Evolutionary conservation across 352 stramenopile species (phyloP), one percentile per base, ranked within the genome.

Genomic region (Phytophthora hybrid): DNA sequence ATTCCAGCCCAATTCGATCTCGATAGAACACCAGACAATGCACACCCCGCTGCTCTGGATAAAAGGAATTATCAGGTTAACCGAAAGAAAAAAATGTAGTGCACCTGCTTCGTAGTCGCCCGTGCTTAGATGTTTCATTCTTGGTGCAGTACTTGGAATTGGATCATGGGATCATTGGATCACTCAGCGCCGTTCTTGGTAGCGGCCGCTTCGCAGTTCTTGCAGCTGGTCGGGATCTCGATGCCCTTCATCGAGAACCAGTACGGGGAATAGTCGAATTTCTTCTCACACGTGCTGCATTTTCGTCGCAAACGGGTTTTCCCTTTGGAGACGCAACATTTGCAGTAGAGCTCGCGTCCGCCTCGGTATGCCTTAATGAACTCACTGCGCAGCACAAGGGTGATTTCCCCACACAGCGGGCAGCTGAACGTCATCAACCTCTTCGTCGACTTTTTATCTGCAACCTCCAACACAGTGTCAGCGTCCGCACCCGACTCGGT

Each of bases 191-290:
- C 26, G 18, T 3, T 23, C n/a, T 61, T 44, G 29, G 14, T 39
- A 46, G 56, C 52, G 19, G 34, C 14, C 14, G 47, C 63, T 68
- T 78, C 78, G 65, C 74, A 84, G 31, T 3, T 26, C 29, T 78
- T 74, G 60, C 78, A 84, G 2, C 10, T 69, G n/a, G 31, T 70
- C 7, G 78, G 68, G 0, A 21, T 13, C 1, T 68, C 62, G 49
- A 77, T 79, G 4, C 66, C 78, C 54, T 85, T 82, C 78, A 82
- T 82, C 26, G 72, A 53, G 60, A 74, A 74, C 64, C 72, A 79
- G 23, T 71, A 79, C 2, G 46, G 58, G 3, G 66, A 70, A 44
- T 70, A 69, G 1, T 4, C 1, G 13, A 74, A 51, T 4, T 41
- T 64, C 6, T 49, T 44, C 18, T 58, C 46, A 66, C 70, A 81